Conservation (phyloP, 2,329 filamentous ascomycete species). For the Purpureocillium lavendulum region DNA sequence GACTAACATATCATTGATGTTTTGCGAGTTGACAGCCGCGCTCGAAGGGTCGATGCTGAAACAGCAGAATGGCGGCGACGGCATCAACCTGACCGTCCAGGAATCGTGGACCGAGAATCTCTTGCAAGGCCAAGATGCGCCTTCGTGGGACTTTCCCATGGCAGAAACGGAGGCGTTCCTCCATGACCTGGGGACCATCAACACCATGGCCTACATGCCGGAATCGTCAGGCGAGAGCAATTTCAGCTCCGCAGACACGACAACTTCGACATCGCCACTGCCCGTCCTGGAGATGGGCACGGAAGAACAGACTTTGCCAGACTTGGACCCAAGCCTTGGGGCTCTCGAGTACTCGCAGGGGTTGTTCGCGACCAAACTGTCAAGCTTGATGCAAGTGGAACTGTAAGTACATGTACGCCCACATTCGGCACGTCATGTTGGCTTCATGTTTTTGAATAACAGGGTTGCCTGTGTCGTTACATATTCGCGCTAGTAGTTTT, state of each 20-base stretch:
- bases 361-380: background rate
- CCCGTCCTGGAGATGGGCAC: background rate
- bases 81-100: background rate
- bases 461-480: too few relatives aligned
- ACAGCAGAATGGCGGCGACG: background rate
- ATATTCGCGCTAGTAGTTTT: background rate
- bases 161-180: background rate
- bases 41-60: conserved; percentile 3
- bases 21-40: background rate
- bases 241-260: background rate
- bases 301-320: background rate
- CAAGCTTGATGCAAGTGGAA: conserved; percentile 6
- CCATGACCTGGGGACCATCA: background rate
- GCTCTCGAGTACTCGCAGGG: background rate
- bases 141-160: background rate
- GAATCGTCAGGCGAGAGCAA: background rate
- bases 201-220: background rate
- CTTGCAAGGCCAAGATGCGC: background rate
- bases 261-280: background rate
- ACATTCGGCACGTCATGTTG: too few relatives aligned
- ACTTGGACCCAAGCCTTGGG: background rate
- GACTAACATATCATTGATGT: background rate
- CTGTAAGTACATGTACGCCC: conserved; percentile 2
- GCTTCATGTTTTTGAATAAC: too few relatives aligned
- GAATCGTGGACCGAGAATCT: background rate